Evolutionary conservation across 495 filamentous ascomycete species (phyloP), one percentile per base, ranked within the genome.

Genomic region (Penicillium parvum): DNA sequence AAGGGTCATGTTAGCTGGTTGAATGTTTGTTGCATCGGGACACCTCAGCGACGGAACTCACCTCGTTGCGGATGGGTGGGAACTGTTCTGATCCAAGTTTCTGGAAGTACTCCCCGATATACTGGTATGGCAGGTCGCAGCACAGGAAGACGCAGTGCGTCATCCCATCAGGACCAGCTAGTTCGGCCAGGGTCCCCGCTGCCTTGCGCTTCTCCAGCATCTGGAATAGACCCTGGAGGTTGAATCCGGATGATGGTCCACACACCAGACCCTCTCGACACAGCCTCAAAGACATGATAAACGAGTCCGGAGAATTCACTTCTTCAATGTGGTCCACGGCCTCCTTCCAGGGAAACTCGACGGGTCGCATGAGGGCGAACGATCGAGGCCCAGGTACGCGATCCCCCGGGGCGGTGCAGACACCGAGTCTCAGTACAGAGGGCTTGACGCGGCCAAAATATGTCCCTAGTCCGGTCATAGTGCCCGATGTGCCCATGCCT

Each of bases 51-150:
- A 21, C 11, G 11, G 19, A 11, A 50, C 61, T 40, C 53, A 78
- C 76, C 65, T 78, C 60, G 40, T 83, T 83, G n/a, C 58, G 58
- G 15, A 81, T 82, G 1, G 69, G 60, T 14, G 69, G 76, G 47
- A 83, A 82, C 41, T 75, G 55, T 8, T 65, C 63, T 0, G 61
- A 39, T 7, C 61, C 67, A 10, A 82, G 55, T 47, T 77, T 80
- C 30, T 74, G 53, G 43, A 80, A 82, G 45, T 83, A 83, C 50
- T 75, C 71, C 15, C 65, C 60, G 27, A 83, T 69, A 40, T 83
- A 82, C 55, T 83, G 78, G 43, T 83, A 82, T 8, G 79, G 79
- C 16, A 83, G 57, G 49, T 83, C 79, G 25, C 76, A 78, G 58
- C 76, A 80, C 9, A 78, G 54, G 54, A 83, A 83, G 4, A 82